Evolutionary conservation across 1,139 yeast species (phyloP), one percentile per base, ranked within the genome.

Genomic region (Blastobotrys persicus): DNA sequence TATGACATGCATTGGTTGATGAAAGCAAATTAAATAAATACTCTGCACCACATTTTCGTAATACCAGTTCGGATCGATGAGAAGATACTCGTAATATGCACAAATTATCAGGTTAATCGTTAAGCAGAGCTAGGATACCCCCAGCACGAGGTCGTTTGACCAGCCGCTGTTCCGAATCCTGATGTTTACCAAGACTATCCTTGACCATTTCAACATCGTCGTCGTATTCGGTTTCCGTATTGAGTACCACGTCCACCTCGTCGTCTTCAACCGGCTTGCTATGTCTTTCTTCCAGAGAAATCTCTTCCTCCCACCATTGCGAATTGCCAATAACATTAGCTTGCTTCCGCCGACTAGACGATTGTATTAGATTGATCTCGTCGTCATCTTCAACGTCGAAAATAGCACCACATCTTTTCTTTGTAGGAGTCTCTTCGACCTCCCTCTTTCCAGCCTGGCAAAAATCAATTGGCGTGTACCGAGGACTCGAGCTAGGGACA

Each of bases 281-380:
- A 12, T 18, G 31, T 23, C 26, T 26, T 4, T 19, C 38, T 5
- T 13, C 20, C 20, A 45, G 38, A 18, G 39, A 28, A 7, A 43
- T 38, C 26, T 47, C 53, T 28, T 51, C 46, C 14, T 50, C 56
- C 51, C 52, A 48, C 58, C 58, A 55, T 28, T 55, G 55, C 19
- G 58, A 52, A 32, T 53, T 50, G 7, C 28, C 28, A 9, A 5
- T 23, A 9, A 5, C 28, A 23, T 9, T 9, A 9, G 28, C 28
- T 23, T 9, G 28, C 28, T 14, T 13, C n/a, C n/a, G 32, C 31
- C 9, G 33, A 13, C 34, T 16, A 13, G 18, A 31, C 14, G 18
- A 16, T 32, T 18, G 44, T 31, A 42, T 31, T 38, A 26, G 34
- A n/a, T 34, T 31, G 16, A 19, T 37, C 7, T 42, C 38, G 12